Base-by-base conservation (phyloP, 345 rosid species). In the Psidium guajava region DNA sequence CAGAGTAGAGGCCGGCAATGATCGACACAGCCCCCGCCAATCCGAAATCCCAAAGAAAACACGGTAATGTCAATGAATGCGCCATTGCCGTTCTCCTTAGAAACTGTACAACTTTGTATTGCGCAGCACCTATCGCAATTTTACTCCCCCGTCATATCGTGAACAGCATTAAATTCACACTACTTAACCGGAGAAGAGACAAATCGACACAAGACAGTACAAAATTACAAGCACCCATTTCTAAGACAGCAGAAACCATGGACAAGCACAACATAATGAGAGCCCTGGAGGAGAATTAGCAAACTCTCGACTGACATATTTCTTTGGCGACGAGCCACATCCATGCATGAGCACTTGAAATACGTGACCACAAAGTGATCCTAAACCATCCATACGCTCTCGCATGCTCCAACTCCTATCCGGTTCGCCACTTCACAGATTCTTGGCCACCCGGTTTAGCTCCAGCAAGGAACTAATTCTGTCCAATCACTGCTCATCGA, bases 1-100 rank as follows among this genome's bases (percentile, higher is more conserved):
- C 99, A 0, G 91, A 92, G 40, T 95, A 95, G 5, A 95, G 91
- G 8, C 98, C 99, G 16, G 83, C 88, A 40, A 96, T 89, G 12
- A 96, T 95, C 88, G 95, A 86, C 21, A 91, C 83, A 2, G 98
- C 93, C 73, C 99, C 98, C 82, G 93, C 53, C 82, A 87, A 90
- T 82, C 99, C 94, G 89, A 10, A 49, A 42, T n/a, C 15, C 42
- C 13, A 61, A 8, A 27, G 53, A 16, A 49, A 12, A 24, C 27
- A 3, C 22, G 4, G 27, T 4, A 24, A 53, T 28, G 20, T 8
- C 21, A 50, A 10, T 51, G 40, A 36, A 40, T 13, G 24, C 24
- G 24, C 8, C 27, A 42, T 47, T 36, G 40, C 20, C 20, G 2
- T 16, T 28, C 10, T 15, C 42, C 40, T 13, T 44, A 24, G 27